phyloP scores from a whole-genome alignment of 1,284 basidiomycete species.

The Rhodotorula sp. region DNA sequence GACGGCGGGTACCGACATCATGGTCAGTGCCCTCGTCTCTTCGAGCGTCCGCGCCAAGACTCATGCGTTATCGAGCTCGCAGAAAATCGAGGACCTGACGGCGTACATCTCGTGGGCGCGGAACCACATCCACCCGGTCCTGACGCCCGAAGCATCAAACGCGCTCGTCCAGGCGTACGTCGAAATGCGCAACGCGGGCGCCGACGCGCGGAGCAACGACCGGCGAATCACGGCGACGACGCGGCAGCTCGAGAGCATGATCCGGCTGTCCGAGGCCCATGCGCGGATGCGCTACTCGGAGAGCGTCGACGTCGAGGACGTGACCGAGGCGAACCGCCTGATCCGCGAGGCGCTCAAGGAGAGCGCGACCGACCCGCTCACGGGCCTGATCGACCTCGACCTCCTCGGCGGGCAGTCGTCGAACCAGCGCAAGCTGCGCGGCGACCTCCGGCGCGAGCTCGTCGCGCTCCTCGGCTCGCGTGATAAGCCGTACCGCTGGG shows the following conservation, averaged over 20 bases:
- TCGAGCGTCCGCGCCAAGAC: too few relatives aligned
- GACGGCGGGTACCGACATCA: conserved; percentile 67
- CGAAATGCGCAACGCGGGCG: conserved; percentile 87
- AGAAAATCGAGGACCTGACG: conserved; percentile 86
- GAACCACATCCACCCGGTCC: conserved; percentile 81
- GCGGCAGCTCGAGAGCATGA: conserved; percentile 94
- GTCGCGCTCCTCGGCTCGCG: conserved; percentile 64
- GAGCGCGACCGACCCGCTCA: conserved; percentile 79
- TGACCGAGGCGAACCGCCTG: conserved; percentile 84
- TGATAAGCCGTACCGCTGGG: conserved; percentile 70
- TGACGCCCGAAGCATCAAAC: conserved; percentile 80
- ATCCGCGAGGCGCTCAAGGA: conserved; percentile 96
- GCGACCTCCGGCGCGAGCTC: conserved; percentile 77
- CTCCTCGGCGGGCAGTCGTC: conserved; percentile 87
- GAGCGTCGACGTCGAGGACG: conserved; percentile 76
- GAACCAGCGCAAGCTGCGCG: conserved; percentile 76
- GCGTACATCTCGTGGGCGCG: conserved; percentile 94
- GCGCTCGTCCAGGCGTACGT: conserved; percentile 89
- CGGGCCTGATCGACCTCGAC: conserved; percentile 94
- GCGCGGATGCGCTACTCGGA: conserved; percentile 90
- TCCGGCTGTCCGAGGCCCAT: conserved; percentile 94
- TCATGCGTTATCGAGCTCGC: not conserved
- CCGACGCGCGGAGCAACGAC: conserved; percentile 81
- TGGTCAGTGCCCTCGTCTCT: conserved; percentile 60
- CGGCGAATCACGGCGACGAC: conserved; percentile 97